Conservation (phyloP, 768 basidiomycete species). For the Sarcodon aspratus region DNA sequence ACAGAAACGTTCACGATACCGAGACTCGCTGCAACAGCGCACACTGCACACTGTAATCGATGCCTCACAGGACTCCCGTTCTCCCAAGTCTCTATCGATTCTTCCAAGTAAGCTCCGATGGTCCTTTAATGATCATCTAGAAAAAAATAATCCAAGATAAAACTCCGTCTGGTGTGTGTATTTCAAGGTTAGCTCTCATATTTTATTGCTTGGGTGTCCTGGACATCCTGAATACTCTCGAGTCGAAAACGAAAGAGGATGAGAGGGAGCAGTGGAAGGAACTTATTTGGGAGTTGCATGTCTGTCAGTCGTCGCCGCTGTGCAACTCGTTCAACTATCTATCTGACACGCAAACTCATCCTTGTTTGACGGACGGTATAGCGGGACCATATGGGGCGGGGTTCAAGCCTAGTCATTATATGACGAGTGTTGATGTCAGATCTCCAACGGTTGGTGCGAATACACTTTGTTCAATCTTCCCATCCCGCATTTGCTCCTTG, state of each 20-base stretch:
- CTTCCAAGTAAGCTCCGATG: conserved; percentile 41
- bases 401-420: conserved; percentile 68
- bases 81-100: conserved; percentile 58
- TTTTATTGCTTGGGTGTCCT: conserved; percentile 86
- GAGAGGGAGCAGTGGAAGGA: conserved; percentile 58
- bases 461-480: conserved; percentile 5
- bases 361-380: conserved; percentile 14
- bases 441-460: conserved; percentile 6
- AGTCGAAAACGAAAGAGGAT: conserved; percentile 28
- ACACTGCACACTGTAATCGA: conserved; percentile 54
- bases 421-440: conserved; percentile 29
- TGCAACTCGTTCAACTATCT: neutral
- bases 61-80: conserved; percentile 64
- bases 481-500: neutral
- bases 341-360: no score
- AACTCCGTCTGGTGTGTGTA: neutral
- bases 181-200: conserved; percentile 63
- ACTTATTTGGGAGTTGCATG: conserved; percentile 90
- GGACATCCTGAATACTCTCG: conserved; percentile 55
- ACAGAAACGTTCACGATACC: conserved; percentile 3
- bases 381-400: conserved; percentile 52
- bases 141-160: neutral
- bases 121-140: neutral
- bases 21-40: conserved; percentile 33
- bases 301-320: conserved; percentile 27